phyloP scores from a whole-genome alignment of 495 filamentous ascomycete genomes.

The Cetradonia linearis region DNA sequence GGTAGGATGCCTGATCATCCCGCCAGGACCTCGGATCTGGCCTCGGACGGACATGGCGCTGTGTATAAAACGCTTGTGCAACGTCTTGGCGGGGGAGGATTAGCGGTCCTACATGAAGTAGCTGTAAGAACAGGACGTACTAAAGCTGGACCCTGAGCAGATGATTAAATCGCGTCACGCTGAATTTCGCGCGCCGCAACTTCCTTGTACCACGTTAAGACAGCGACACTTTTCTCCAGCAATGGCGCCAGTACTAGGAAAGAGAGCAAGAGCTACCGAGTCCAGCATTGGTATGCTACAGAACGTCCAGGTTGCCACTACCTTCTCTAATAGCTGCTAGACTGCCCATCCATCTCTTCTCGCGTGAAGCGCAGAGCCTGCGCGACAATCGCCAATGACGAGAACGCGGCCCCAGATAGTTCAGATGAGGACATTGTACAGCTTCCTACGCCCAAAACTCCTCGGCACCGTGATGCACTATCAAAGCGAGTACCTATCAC shows the following conservation, averaged over 20 bases:
- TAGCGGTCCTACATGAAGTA: not conserved
- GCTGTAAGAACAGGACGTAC: not conserved
- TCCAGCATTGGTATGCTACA: slow-evolving; percentile 44
- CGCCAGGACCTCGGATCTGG: slow-evolving; percentile 1
- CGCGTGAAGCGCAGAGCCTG: slow-evolving; percentile 54
- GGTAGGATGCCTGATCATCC: not conserved
- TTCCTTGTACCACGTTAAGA: slow-evolving; percentile 6
- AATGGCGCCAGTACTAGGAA: slow-evolving; percentile 62
- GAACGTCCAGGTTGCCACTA: slow-evolving; percentile 26
- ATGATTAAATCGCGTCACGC: slow-evolving; percentile 4
- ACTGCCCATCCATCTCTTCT: slow-evolving; percentile 30
- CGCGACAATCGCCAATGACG: slow-evolving; percentile 37
- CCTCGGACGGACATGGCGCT: not conserved
- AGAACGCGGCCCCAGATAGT: slow-evolving; percentile 32
- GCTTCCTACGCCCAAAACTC: slow-evolving; percentile 47
- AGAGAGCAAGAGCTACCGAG: slow-evolving; percentile 53
- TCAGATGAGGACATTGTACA: slow-evolving; percentile 22
- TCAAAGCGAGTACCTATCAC: slow-evolving; percentile 54
- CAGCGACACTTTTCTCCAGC: slow-evolving; percentile 7
- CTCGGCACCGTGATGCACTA: slow-evolving; percentile 55
- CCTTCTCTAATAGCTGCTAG: slow-evolving; percentile 18
- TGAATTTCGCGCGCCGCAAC: not conserved
- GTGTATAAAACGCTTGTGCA: not conserved
- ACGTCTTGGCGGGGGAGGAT: not conserved
- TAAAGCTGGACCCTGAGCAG: not conserved